Base-by-base conservation (phyloP, 2,329 filamentous ascomycete species). In the Myriangium duriaei region DNA sequence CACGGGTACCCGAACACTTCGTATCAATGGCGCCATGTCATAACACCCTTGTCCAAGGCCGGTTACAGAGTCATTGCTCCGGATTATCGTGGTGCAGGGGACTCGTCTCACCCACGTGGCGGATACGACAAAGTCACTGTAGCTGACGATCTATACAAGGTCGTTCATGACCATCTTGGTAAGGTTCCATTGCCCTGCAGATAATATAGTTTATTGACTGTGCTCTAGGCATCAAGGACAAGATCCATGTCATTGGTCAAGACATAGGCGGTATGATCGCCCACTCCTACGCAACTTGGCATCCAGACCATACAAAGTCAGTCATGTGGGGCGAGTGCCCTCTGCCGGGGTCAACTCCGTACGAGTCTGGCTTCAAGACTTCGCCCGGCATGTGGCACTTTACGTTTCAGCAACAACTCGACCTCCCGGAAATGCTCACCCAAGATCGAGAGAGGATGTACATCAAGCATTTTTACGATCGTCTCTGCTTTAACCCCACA, bases 261-360 rank as follows among this genome's bases (percentile, higher is more conserved):
- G 64, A 68, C 39, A 67, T 68, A 13, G 62, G 64, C 11, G 63
- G 62, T 30, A 67, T 67, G 62, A 57, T 68, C 16, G 60, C 61
- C 0, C 60, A 61, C 41, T 57, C 61, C 4, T 63, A 63, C 41
- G 62, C 57, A 4, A 46, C 51, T 1, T 54, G 51, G 2, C 60
- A 58, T 31, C 51, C 62, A 0, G 45, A 54, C 1, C 42, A 52
- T 24, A 52, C 56, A 1, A 51, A 51, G 1, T 61, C 52, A 33
- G 52, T 65, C 11, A 57, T 49, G 10, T 64, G 58, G 59, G 62
- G 60, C 11, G 62, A 66, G 45, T 63, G 58, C 40, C 61, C 60
- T 1, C 49, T 67, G 1, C 62, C 63, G 2, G 53, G 60, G 13
- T 56, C 58, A 0, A 45, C 41, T 1, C 38, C 47, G 1, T 58